Percentiles rank a stretch among this genome's conserved stretches.
phyloP scores from a whole-genome alignment of 2,329 filamentous ascomycete species.

The Phoma sp. region DNA sequence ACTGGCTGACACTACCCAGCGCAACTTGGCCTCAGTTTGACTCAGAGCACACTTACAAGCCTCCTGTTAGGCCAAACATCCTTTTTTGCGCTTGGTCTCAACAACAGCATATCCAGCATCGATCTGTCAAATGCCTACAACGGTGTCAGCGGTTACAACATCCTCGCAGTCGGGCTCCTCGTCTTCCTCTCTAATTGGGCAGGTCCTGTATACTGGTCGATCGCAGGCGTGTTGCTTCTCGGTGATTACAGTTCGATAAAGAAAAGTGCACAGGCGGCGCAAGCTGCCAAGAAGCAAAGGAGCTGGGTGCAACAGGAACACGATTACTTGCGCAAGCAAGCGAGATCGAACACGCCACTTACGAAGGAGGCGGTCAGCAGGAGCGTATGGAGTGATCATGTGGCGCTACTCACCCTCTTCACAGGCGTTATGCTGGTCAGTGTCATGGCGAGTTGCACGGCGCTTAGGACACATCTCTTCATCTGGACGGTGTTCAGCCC shows the following conservation, averaged over 20 bases:
- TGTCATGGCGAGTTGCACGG: slow-evolving; percentile 88
- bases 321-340: slow-evolving; percentile 26
- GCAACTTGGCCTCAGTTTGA: slow-evolving; percentile 54
- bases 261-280: background rate
- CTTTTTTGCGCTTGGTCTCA: slow-evolving; percentile 90
- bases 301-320: slow-evolving; percentile 43
- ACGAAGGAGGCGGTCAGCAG: slow-evolving; percentile 12
- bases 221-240: slow-evolving; percentile 63
- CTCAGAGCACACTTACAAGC: slow-evolving; percentile 69
- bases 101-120: slow-evolving; percentile 94
- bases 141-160: slow-evolving; percentile 80
- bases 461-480: slow-evolving; percentile 86
- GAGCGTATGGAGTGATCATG: slow-evolving; percentile 52
- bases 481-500: slow-evolving; percentile 99
- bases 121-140: slow-evolving; percentile 96
- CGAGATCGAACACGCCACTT: slow-evolving; percentile 12
- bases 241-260: no score
- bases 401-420: slow-evolving; percentile 73
- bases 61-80: slow-evolving; percentile 79
- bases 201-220: slow-evolving; percentile 86
- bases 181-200: slow-evolving; percentile 93
- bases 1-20: slow-evolving; percentile 19
- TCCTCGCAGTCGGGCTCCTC: slow-evolving; percentile 78
- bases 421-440: slow-evolving; percentile 67
- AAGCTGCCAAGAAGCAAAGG: slow-evolving; percentile 4